A percentile compares a stretch with the other conserved stretches of the same genome.
These are phyloP conservation scores for Acacia crassicarpa DNA, from an alignment of 306 rosid genomes.

Conservation along the genomic window DNA sequence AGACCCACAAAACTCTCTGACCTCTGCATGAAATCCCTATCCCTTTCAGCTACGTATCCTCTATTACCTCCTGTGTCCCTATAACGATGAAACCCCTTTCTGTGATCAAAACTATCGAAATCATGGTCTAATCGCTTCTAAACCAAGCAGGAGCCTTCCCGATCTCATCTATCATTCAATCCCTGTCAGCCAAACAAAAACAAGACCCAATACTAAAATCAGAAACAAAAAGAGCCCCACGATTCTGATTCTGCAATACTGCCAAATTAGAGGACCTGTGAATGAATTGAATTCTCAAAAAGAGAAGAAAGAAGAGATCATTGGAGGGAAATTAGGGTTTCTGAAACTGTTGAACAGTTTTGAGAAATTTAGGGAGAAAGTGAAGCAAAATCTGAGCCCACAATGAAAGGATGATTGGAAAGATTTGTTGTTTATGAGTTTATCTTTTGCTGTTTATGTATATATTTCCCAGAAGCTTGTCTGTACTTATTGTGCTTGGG, in stretches of 20 bases:
- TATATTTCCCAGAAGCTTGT: slow-evolving; percentile 76
- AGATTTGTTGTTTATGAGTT: slow-evolving; percentile 74
- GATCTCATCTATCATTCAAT: slow-evolving; percentile 68
- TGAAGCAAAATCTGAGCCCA: slow-evolving; percentile 65
- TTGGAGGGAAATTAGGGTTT: slow-evolving; percentile 1
- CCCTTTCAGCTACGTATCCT: slow-evolving; percentile 48
- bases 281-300: slow-evolving; percentile 25
- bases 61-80: slow-evolving; percentile 54
- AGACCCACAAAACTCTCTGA: slow-evolving; percentile 78
- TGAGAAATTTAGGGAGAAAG: slow-evolving; percentile 48
- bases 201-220: neutral
- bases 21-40: slow-evolving; percentile 68
- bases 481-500: slow-evolving; percentile 72
- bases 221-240: slow-evolving; percentile 34
- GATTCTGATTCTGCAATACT: slow-evolving; percentile 26
- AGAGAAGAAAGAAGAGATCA: slow-evolving; percentile 23
- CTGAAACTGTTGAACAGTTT: slow-evolving; percentile 33
- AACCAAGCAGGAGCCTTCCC: slow-evolving; percentile 66
- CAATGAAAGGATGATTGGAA: slow-evolving; percentile 86
- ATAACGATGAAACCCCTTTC: slow-evolving; percentile 78
- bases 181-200: slow-evolving; percentile 46
- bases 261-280: slow-evolving; percentile 41
- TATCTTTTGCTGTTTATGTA: slow-evolving; percentile 87
- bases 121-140: slow-evolving; percentile 83
- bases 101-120: slow-evolving; percentile 72